A percentile compares a stretch with the other conserved stretches of the same genome.
Conservation (phyloP, 352 stramenopile genomes). For the Phytophthora citrophthora region DNA sequence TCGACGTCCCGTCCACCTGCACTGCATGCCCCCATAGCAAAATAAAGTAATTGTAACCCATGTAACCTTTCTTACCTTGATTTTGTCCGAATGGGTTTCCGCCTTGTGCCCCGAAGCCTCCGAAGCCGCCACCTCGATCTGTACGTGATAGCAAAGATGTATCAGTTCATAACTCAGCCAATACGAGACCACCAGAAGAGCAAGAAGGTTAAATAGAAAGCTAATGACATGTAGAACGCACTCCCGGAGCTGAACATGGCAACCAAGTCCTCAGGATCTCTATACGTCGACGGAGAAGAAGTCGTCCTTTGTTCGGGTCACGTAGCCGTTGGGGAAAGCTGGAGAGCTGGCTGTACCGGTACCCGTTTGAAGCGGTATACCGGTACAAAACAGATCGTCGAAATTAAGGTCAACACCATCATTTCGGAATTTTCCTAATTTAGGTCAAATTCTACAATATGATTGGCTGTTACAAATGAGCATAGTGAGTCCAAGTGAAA, state of each 20-base stretch:
- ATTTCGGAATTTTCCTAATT: background rate
- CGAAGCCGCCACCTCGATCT: constrained; percentile 31
- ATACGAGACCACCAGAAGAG: background rate
- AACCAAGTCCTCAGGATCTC: constrained; percentile 1
- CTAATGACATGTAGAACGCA: constrained; percentile 18
- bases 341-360: constrained; percentile 10
- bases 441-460: background rate
- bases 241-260: constrained; percentile 48
- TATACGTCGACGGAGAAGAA: background rate
- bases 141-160: constrained; percentile 1
- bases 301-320: too few species aligned
- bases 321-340: too few species aligned
- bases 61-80: constrained; percentile 45
- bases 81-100: constrained; percentile 46
- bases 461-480: constrained; percentile 48
- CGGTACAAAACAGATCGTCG: background rate
- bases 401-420: background rate
- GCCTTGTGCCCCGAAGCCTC: constrained; percentile 25
- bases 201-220: background rate
- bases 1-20: constrained; percentile 5
- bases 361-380: background rate
- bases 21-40: constrained; percentile 8
- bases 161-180: constrained; percentile 14
- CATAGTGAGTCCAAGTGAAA: constrained; percentile 73
- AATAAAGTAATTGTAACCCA: constrained; percentile 6